Conservation (phyloP, 257 asterid species). For the Solanum paucissectum region DNA sequence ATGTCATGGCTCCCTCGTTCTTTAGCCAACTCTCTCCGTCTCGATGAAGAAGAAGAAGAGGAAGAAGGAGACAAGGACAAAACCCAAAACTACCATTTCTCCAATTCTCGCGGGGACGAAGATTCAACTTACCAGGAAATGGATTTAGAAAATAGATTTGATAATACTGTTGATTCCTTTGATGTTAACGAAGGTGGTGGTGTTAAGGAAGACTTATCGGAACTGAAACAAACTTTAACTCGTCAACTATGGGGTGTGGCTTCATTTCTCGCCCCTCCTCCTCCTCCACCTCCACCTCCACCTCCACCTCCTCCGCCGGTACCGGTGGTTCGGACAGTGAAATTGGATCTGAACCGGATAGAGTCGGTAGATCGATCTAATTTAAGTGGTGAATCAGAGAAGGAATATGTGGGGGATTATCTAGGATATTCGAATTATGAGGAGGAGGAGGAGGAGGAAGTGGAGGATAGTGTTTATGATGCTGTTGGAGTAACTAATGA, state of each 20-base stretch:
- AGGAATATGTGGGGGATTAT: slow-evolving; percentile 12
- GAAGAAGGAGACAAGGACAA: slow-evolving; percentile 9
- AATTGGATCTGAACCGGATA: slow-evolving; percentile 12
- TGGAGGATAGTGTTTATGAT: slow-evolving; percentile 24
- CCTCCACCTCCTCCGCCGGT: slow-evolving; percentile 11
- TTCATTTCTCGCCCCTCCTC: slow-evolving; percentile 72
- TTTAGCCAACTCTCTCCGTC: slow-evolving; percentile 30
- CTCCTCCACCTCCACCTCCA: slow-evolving; percentile 26
- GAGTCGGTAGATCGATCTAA: background rate
- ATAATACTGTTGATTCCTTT: slow-evolving; percentile 7
- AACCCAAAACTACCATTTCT: background rate
- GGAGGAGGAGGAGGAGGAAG: slow-evolving; percentile 1
- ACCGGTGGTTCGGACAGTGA: slow-evolving; percentile 1
- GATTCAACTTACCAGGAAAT: slow-evolving; percentile 2
- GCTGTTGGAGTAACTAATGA: slow-evolving; percentile 88
- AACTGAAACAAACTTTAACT: slow-evolving; percentile 57
- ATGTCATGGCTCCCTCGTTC: slow-evolving; percentile 74
- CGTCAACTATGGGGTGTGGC: slow-evolving; percentile 94
- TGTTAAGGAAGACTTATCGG: slow-evolving; percentile 76
- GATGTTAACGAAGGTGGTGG: slow-evolving; percentile 42
- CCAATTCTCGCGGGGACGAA: slow-evolving; percentile 1
- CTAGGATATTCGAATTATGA: slow-evolving; percentile 10
- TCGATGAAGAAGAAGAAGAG: slow-evolving; percentile 42
- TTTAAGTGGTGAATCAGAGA: slow-evolving; percentile 11
- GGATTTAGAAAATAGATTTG: slow-evolving; percentile 21